These are phyloP conservation scores for Echinochloa phyllopogon DNA, from an alignment of 176 grass and related monocot species.

Conservation along the genomic window DNA sequence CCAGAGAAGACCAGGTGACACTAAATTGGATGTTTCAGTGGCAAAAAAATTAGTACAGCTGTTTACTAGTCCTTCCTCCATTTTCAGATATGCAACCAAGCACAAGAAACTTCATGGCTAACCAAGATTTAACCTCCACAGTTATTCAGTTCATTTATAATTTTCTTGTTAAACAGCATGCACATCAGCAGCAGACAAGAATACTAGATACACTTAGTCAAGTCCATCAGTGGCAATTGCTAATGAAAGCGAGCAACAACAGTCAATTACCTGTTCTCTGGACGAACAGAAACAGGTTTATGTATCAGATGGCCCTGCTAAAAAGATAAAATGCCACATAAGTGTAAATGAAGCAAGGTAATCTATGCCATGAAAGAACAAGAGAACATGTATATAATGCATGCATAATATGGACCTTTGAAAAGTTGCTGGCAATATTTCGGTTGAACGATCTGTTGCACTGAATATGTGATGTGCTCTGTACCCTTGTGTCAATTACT, in stretches of 20 bases:
- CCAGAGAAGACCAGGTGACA: neutral
- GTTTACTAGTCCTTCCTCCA: constrained; percentile 3
- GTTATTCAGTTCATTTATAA: constrained; percentile 2
- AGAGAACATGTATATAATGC: neutral
- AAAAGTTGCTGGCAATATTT: neutral
- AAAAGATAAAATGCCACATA: constrained; percentile 16
- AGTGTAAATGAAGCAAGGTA: neutral
- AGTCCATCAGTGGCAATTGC: constrained; percentile 5
- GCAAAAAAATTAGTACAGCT: neutral
- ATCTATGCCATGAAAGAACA: constrained; percentile 4
- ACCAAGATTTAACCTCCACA: neutral
- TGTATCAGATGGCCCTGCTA: constrained; percentile 26
- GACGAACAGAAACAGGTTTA: constrained; percentile 1
- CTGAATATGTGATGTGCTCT: constrained; percentile 13
- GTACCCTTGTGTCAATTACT: constrained; percentile 23
- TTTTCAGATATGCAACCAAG: neutral
- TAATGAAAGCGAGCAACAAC: neutral
- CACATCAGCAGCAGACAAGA: neutral
- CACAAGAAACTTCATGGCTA: neutral
- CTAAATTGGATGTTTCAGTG: neutral
- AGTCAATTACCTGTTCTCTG: constrained; percentile 38
- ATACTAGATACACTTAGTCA: constrained; percentile 19
- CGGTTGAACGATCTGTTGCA: neutral
- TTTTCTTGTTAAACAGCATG: neutral
- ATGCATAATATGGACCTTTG: constrained; percentile 18